A percentile compares a stretch with the other conserved stretches of the same genome.
Conservation (phyloP, 2,329 filamentous ascomycete species). For the Alternaria sp. region DNA sequence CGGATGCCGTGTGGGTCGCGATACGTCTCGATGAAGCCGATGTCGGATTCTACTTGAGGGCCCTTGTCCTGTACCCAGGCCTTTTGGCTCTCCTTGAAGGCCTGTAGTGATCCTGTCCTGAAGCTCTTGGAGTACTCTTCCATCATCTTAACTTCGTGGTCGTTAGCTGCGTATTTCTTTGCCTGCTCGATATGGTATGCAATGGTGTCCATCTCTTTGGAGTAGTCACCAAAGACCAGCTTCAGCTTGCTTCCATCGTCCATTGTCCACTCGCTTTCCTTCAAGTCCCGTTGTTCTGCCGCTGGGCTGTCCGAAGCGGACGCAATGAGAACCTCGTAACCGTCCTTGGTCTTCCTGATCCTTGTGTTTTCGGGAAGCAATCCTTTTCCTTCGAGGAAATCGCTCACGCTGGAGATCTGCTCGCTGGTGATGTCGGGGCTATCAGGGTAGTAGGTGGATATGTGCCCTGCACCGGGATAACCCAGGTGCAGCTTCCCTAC, state of each 20-base stretch:
- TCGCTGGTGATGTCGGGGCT: constrained; percentile 58
- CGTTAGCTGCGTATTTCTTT: constrained; percentile 57
- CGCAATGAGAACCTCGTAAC: constrained; percentile 60
- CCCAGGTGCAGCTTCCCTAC: constrained; percentile 58
- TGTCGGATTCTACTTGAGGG: constrained; percentile 61
- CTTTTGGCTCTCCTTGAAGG: constrained; percentile 61
- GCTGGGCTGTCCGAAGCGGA: constrained; percentile 55
- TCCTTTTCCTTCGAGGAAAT: constrained; percentile 57
- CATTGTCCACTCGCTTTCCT: constrained; percentile 57
- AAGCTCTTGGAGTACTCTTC: constrained; percentile 61
- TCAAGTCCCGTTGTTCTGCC: constrained; percentile 52
- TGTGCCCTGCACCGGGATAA: constrained; percentile 59
- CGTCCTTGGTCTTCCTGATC: constrained; percentile 55
- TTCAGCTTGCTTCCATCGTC: constrained; percentile 58
- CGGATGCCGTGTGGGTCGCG: constrained; percentile 64
- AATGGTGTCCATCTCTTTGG: constrained; percentile 58
- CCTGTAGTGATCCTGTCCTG: constrained; percentile 59
- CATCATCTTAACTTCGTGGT: constrained; percentile 56
- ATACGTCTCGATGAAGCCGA: constrained; percentile 66
- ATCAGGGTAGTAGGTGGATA: constrained; percentile 61
- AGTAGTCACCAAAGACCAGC: constrained; percentile 58
- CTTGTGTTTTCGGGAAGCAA: constrained; percentile 62
- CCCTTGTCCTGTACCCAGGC: constrained; percentile 64
- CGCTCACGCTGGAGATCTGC: constrained; percentile 57
- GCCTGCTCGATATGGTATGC: constrained; percentile 57